phyloP scores from a whole-genome alignment of 805 yeast genomes.

The Ogataea ramenticola region DNA sequence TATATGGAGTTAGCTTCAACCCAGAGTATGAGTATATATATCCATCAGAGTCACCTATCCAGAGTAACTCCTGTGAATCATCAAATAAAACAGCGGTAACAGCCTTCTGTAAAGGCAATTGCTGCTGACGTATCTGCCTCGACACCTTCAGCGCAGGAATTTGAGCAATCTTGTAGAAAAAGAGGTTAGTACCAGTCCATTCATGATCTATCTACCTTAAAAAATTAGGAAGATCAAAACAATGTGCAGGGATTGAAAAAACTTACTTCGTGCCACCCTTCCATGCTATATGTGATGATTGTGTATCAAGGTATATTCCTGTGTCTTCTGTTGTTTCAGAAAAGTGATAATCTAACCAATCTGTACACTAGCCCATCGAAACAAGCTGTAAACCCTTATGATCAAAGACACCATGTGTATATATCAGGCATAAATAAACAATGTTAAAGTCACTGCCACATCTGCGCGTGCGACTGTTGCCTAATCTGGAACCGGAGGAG shows the following conservation, averaged over 20 bases:
- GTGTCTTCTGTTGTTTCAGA: no score
- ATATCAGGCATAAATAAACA: no score
- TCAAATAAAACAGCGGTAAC: constrained; percentile 48
- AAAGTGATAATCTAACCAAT: no score
- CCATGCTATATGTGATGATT: constrained; percentile 25
- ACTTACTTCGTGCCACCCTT: constrained; percentile 46
- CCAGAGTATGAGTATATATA: constrained; percentile 36
- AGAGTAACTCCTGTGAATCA: constrained; percentile 62
- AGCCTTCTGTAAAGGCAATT: constrained; percentile 8
- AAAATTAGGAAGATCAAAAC: neutral
- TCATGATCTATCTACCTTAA: neutral
- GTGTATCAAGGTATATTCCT: no score
- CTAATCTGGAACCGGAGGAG: neutral
- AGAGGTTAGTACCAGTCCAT: neutral
- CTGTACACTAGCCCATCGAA: no score
- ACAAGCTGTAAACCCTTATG: no score
- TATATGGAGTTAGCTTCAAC: constrained; percentile 45
- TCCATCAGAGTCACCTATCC: constrained; percentile 76
- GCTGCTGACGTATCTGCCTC: constrained; percentile 5
- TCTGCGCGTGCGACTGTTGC: neutral
- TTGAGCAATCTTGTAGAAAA: constrained; percentile 22
- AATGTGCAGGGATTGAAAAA: no score
- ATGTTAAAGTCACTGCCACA: neutral
- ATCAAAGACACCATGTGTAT: no score
- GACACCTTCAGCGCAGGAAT: constrained; percentile 21